Evolutionary conservation across 768 basidiomycete genomes (phyloP).

Genomic region (Dentipellis fragilis): DNA sequence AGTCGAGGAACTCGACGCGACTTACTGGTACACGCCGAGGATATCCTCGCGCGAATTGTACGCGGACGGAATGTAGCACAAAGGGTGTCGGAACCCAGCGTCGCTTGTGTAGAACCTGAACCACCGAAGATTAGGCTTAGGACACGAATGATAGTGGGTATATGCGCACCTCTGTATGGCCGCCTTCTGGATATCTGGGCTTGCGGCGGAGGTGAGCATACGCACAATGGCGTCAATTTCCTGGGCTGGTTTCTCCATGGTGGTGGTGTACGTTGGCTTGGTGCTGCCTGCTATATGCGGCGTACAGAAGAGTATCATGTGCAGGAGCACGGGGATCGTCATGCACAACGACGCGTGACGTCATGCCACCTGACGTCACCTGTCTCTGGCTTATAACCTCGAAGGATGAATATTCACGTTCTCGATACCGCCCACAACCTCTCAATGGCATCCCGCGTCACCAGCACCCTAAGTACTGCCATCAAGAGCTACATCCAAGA

Average conservation of each 20-base stretch:
- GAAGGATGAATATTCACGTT: neutral
- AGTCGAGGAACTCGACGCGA: neutral
- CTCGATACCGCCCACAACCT: neutral
- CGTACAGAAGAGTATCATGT: too few relatives aligned
- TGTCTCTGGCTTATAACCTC: neutral
- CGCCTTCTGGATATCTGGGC: slow-evolving; percentile 3
- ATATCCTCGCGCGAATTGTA: slow-evolving; percentile 45
- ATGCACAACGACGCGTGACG: too few relatives aligned
- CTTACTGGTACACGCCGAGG: slow-evolving; percentile 49
- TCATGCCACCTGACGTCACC: slow-evolving; percentile 1
- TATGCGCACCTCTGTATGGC: neutral
- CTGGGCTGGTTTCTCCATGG: slow-evolving; percentile 2
- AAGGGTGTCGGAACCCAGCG: slow-evolving; percentile 48
- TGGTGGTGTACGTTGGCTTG: neutral
- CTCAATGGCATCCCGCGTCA: too few relatives aligned
- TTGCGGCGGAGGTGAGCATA: neutral
- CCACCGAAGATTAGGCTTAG: neutral
- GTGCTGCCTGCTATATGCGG: too few relatives aligned
- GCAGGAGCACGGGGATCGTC: too few relatives aligned
- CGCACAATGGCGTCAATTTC: slow-evolving; percentile 1
- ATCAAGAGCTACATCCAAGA: too few relatives aligned
- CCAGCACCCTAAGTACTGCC: too few relatives aligned
- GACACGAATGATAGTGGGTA: too few relatives aligned
- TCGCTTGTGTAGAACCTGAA: slow-evolving; percentile 42
- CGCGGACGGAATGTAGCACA: slow-evolving; percentile 37